A percentile compares a stretch with the other conserved stretches of the same genome.
These are phyloP conservation scores for Croton laevigatus DNA, from an alignment of 441 rosid genomes.

Conservation along the genomic window DNA sequence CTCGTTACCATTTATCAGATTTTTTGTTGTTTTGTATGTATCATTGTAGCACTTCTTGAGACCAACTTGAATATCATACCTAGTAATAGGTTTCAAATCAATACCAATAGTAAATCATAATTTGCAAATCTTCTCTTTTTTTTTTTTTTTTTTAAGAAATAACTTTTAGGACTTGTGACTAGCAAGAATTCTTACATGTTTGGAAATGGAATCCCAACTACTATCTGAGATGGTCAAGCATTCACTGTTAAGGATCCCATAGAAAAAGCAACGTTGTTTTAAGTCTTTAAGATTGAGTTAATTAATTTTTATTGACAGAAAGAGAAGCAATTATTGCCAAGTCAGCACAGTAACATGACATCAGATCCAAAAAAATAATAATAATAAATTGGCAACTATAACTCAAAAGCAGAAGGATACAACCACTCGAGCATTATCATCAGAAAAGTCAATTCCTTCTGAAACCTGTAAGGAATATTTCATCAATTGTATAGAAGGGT, in stretches of 20 bases:
- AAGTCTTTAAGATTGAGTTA: neutral
- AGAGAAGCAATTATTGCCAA: constrained; percentile 1
- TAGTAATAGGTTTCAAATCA: constrained; percentile 36
- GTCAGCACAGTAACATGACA: neutral
- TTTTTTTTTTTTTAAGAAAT: constrained; percentile 7
- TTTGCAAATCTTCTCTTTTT: neutral
- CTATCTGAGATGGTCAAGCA: constrained; percentile 70
- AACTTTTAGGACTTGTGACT: neutral
- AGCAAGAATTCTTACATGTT: constrained; percentile 60
- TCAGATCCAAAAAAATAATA: neutral
- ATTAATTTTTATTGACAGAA: constrained; percentile 4
- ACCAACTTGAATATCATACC: constrained; percentile 77
- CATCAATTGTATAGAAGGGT: neutral
- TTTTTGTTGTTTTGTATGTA: constrained; percentile 67
- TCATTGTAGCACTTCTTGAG: constrained; percentile 91
- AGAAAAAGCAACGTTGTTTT: constrained; percentile 9
- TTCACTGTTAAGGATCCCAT: constrained; percentile 26
- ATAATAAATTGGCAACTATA: constrained; percentile 16
- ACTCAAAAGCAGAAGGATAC: constrained; percentile 63
- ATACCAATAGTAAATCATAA: constrained; percentile 20
- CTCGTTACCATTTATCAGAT: constrained; percentile 85
- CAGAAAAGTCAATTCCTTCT: constrained; percentile 96
- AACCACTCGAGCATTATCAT: constrained; percentile 95
- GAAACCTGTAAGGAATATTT: constrained; percentile 67
- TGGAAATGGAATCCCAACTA: constrained; percentile 98